phyloP scores from a whole-genome alignment of 2,329 filamentous ascomycete species.

The Claviceps humidiphila region DNA sequence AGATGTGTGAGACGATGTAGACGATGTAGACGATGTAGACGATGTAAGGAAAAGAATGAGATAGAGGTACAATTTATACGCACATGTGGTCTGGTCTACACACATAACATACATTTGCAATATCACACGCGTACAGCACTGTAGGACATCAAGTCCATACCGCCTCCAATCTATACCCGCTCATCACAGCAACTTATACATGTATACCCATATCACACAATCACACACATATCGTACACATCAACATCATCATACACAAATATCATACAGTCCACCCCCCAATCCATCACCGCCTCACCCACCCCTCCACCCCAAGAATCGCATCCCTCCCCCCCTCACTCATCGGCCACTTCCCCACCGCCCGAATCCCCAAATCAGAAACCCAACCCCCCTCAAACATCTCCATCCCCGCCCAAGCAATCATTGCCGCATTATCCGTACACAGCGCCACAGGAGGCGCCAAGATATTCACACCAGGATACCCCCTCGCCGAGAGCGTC shows the following conservation, averaged over 20 bases:
- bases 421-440: conserved; percentile 96
- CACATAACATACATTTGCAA: too few relatives aligned
- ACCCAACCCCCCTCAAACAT: conserved; percentile 74
- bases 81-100: too few relatives aligned
- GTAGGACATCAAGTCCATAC: too few relatives aligned
- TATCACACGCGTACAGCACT: too few relatives aligned
- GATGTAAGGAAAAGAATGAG: too few relatives aligned
- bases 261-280: not conserved
- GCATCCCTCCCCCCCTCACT: conserved; percentile 43
- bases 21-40: too few relatives aligned
- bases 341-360: conserved; percentile 61
- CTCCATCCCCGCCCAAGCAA: conserved; percentile 84
- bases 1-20: too few relatives aligned
- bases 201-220: too few relatives aligned
- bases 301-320: conserved; percentile 47
- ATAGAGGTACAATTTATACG: too few relatives aligned
- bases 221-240: not conserved
- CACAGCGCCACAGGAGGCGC: conserved; percentile 70
- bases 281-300: conserved; percentile 19
- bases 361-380: conserved; percentile 45
- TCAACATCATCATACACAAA: not conserved
- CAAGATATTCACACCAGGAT: conserved; percentile 44
- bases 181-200: too few relatives aligned
- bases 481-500: conserved; percentile 53
- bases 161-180: too few relatives aligned